Conservation (phyloP, 164 flowering plant genomes). For the Liriodendron chinense region DNA sequence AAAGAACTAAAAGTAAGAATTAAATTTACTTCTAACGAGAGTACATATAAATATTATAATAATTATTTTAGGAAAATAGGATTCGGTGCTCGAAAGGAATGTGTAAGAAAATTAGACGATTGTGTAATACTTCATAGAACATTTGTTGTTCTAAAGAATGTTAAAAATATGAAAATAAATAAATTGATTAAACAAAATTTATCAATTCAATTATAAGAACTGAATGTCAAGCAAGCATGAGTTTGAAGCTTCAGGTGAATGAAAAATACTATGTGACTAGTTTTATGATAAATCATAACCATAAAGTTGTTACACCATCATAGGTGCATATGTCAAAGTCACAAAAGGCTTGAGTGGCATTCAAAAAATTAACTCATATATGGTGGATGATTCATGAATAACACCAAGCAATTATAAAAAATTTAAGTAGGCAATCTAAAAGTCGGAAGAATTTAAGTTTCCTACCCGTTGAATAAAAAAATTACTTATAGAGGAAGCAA, state of each 20-base stretch:
- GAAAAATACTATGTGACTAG: background rate
- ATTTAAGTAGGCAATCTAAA: background rate
- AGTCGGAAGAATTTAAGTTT: background rate
- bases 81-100: background rate
- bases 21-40: background rate
- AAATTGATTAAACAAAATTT: background rate
- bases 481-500: background rate
- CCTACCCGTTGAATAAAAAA: background rate
- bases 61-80: background rate
- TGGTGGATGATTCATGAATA: too few species aligned
- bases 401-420: background rate
- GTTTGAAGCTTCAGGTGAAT: background rate
- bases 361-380: too few species aligned
- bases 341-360: too few species aligned
- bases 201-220: background rate
- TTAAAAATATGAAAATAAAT: background rate
- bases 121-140: too few species aligned
- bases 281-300: too few species aligned
- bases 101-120: background rate
- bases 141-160: too few species aligned
- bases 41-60: constrained; percentile 5
- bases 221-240: too few species aligned
- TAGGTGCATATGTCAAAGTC: too few species aligned
- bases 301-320: too few species aligned
- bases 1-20: background rate